Evolutionary conservation across 169 alveolate species (phyloP).

Genomic region (Babesia bigemina): DNA sequence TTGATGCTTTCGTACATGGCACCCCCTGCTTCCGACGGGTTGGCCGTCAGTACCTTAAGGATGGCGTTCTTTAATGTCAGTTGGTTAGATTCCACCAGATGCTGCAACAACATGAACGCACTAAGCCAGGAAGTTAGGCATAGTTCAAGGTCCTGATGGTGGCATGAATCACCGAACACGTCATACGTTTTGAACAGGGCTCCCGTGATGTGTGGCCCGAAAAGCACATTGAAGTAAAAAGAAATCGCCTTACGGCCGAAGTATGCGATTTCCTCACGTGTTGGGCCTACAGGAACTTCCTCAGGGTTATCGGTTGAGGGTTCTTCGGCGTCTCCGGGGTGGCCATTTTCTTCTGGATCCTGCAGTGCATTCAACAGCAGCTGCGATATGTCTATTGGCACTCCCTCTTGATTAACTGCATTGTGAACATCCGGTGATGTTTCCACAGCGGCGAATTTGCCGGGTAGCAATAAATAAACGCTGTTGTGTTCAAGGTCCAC

Average conservation of each 20-base stretch:
- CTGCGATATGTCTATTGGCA: constrained; percentile 21
- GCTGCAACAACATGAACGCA: constrained; percentile 21
- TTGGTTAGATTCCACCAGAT: constrained; percentile 10
- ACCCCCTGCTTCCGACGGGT: constrained; percentile 43
- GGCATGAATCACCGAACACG: background rate
- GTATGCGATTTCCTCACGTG: background rate
- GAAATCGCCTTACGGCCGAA: constrained; percentile 15
- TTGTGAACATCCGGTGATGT: background rate
- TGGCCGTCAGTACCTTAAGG: constrained; percentile 32
- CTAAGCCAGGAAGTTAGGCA: constrained; percentile 59
- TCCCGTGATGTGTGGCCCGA: constrained; percentile 46
- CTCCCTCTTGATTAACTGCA: background rate
- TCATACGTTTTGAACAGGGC: constrained; percentile 22
- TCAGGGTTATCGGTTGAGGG: background rate
- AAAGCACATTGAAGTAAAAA: constrained; percentile 18
- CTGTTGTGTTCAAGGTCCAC: constrained; percentile 12
- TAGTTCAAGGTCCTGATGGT: constrained; percentile 41
- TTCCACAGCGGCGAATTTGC: constrained; percentile 2
- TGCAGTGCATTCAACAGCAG: constrained; percentile 20
- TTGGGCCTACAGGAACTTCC: background rate
- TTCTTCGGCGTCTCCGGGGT: background rate
- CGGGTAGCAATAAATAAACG: background rate
- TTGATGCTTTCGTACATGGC: constrained; percentile 27
- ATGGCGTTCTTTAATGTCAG: constrained; percentile 32
- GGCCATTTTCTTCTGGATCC: constrained; percentile 1